Evolutionary conservation across 768 basidiomycete genomes (phyloP).

Genomic region (Saitozyma podzolica): DNA sequence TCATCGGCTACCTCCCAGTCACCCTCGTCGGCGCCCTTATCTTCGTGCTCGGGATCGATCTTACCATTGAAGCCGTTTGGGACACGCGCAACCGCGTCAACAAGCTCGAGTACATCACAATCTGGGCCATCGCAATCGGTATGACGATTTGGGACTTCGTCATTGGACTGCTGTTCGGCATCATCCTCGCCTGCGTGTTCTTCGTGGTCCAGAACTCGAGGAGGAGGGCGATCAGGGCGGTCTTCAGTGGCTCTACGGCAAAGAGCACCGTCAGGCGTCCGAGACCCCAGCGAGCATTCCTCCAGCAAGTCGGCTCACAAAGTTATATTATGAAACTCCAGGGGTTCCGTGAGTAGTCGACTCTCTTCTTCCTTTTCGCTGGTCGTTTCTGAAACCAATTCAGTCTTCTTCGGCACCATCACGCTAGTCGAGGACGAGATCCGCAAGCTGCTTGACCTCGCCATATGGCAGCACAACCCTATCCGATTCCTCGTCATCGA

Average conservation of each 20-base stretch:
- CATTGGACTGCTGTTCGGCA: slow-evolving; percentile 85
- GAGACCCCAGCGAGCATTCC: slow-evolving; percentile 79
- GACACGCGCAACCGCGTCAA: slow-evolving; percentile 88
- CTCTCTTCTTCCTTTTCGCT: neutral
- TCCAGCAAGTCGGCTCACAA: slow-evolving; percentile 88
- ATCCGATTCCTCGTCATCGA: slow-evolving; percentile 90
- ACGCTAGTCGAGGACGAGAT: slow-evolving; percentile 84
- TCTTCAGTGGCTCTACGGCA: slow-evolving; percentile 77
- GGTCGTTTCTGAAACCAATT: slow-evolving; percentile 48
- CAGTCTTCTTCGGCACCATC: slow-evolving; percentile 68
- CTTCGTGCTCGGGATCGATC: slow-evolving; percentile 89
- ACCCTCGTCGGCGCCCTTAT: slow-evolving; percentile 90
- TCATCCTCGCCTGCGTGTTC: slow-evolving; percentile 90
- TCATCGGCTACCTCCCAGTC: slow-evolving; percentile 89
- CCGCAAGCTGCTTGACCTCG: slow-evolving; percentile 68
- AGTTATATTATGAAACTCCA: slow-evolving; percentile 85
- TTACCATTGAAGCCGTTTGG: slow-evolving; percentile 94
- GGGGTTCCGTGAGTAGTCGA: slow-evolving; percentile 56
- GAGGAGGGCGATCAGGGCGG: slow-evolving; percentile 74
- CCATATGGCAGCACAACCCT: slow-evolving; percentile 70
- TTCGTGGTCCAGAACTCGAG: slow-evolving; percentile 96
- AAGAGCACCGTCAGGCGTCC: slow-evolving; percentile 91
- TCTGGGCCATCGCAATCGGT: slow-evolving; percentile 59
- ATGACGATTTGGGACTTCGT: slow-evolving; percentile 93
- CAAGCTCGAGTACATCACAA: slow-evolving; percentile 60